Percentiles rank a stretch among this genome's conserved stretches.
Evolutionary conservation across 306 rosid genomes (phyloP).

Genomic region (Alnus glutinosa): DNA sequence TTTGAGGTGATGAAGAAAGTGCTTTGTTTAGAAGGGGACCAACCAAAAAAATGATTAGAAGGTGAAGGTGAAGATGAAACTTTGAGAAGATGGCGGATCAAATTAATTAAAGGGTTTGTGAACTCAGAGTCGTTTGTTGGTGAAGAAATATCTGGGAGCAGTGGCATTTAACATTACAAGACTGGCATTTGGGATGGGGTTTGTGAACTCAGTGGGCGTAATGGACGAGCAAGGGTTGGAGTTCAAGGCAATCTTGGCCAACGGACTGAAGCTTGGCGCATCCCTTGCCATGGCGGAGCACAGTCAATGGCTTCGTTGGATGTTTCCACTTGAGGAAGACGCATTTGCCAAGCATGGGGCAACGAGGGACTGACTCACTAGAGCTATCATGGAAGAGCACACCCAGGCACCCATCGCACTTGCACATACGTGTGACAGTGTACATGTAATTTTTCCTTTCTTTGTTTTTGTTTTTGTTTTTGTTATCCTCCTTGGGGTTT

Average conservation of each 20-base stretch:
- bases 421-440: too few species aligned
- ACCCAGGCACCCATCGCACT: constrained; percentile 40
- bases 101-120: too few species aligned
- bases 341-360: constrained; percentile 73
- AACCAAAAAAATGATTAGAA: too few species aligned
- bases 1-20: too few species aligned
- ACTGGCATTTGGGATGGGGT: constrained; percentile 81
- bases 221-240: constrained; percentile 72
- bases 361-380: constrained; percentile 67
- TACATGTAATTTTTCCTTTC: too few species aligned
- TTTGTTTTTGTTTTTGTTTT: too few species aligned
- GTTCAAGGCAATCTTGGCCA: constrained; percentile 61
- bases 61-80: too few species aligned
- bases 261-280: constrained; percentile 77
- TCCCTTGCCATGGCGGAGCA: constrained; percentile 76
- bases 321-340: constrained; percentile 77
- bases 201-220: constrained; percentile 63
- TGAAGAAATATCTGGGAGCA: constrained; percentile 34
- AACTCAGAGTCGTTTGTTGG: background rate
- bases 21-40: too few species aligned
- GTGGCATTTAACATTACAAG: constrained; percentile 92
- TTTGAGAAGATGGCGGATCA: too few species aligned
- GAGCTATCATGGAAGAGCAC: constrained; percentile 86
- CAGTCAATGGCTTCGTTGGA: constrained; percentile 83
- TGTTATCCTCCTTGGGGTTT: too few species aligned